Evolutionary conservation across 208 protist genomes (phyloP), one percentile per base, ranked within the genome.

Genomic region (Leishmania martiniquensis): DNA sequence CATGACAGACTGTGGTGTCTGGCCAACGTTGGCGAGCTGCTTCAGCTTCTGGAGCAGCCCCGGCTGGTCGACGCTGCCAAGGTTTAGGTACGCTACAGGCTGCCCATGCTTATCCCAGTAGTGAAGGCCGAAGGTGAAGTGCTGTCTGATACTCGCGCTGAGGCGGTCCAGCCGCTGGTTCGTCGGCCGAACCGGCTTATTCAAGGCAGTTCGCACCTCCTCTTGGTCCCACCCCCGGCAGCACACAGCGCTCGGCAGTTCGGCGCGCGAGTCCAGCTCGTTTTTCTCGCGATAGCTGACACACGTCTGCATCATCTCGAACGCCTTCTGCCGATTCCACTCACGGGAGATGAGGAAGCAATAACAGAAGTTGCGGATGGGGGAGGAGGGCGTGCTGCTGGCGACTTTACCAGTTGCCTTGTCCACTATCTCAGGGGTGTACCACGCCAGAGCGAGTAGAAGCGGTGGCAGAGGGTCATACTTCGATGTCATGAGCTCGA

Each of bases 301-400:
- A 2, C 65, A 72, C 1, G 67, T 39, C 17, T 86, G 37, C 15
- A 86, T 17, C 89, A 95, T 92, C 54, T 83, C 81, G 12, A 91
- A 72, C 4, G 91, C 89, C 67, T 87, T 86, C 39, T 79, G 73
- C 22, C 92, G 70, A 47, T 93, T 70, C 89, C 89, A 95, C 49
- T 84, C 55, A 29, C 84, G 82, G 4, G 87, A 65, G 17, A 80
- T 51, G 25, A 93, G 83, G 72, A 89, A 93, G 17, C 37, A 66
- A 80, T 93, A 91, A 32, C 83, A 85, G 77, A 85, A 87, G 32
- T 85, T 55, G 25, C 87, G 87, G 17, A 70, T 65, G 0, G 76
- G 67, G 44, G 85, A 84, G 70, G 85, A 49, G 7, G 44, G 20
- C 22, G 86, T 92, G 52, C 60, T 60, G 15, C 77, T 34, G 0